Conservation (phyloP, 225 moss, liverwort and hornwort genomes). For the Sphagnum contortum region DNA sequence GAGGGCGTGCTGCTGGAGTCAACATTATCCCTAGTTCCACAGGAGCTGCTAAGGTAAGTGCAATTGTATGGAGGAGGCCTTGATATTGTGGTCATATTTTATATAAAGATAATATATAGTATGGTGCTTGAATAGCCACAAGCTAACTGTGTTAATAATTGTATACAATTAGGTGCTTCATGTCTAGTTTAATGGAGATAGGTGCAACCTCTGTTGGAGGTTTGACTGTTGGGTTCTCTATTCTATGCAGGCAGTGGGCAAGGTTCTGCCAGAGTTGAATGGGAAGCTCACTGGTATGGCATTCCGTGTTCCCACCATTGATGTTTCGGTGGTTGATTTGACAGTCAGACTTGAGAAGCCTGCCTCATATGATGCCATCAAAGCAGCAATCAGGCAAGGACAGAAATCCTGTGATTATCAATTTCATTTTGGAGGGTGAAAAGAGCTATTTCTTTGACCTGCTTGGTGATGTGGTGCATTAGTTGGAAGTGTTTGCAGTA, state of each 20-base stretch:
- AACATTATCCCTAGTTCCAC: slow-evolving; percentile 61
- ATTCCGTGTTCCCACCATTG: slow-evolving; percentile 40
- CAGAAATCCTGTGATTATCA: too few species aligned
- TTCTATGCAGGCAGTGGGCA: slow-evolving; percentile 25
- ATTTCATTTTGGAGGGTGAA: too few species aligned
- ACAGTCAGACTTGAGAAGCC: slow-evolving; percentile 33
- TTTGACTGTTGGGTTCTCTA: too few species aligned
- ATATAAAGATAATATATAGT: too few species aligned
- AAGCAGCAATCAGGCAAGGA: slow-evolving; percentile 35
- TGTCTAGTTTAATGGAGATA: too few species aligned
- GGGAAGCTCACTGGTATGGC: slow-evolving; percentile 48
- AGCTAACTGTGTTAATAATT: too few species aligned
- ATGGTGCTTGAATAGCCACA: too few species aligned
- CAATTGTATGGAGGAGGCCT: too few species aligned
- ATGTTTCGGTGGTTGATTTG: slow-evolving; percentile 48
- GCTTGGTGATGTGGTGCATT: background rate
- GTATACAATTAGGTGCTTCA: too few species aligned
- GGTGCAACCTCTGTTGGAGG: too few species aligned
- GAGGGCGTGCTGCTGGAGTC: slow-evolving; percentile 33
- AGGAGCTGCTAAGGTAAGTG: slow-evolving; percentile 4
- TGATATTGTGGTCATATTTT: too few species aligned
- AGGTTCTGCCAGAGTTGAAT: slow-evolving; percentile 33
- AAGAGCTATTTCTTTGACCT: background rate
- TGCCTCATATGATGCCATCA: slow-evolving; percentile 37
- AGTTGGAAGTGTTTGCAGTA: background rate